Evolutionary conservation across 345 rosid genomes (phyloP), one percentile per base, ranked within the genome.

Genomic region (Arabis hirsuta): DNA sequence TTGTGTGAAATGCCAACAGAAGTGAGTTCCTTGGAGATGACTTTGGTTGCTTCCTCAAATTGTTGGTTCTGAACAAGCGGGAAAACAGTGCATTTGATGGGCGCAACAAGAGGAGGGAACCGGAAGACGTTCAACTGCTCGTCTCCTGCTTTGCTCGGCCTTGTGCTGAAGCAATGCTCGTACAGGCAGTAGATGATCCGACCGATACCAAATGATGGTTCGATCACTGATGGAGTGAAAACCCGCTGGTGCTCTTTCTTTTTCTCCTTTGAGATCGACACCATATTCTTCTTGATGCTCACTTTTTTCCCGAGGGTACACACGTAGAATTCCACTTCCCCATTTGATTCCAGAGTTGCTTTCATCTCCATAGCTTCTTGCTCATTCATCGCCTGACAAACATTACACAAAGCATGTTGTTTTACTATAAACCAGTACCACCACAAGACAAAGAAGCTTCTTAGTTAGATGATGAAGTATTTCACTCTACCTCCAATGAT

Each of bases 181-280:
- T 66, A 95, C 24, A 95, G 88, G 74, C 99, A 95, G 32, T 89
- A 91, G 65, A 95, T 88, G 53, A 95, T 95, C 46, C 99, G 84
- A 14, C 99, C 99, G 74, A 95, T 88, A 55, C 97, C 96, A 48
- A 95, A 95, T 0, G 97, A 95, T 41, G 99, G 99, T 53, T 89
- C 99, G 54, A 95, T 88, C 60, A 95, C 97, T 13, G 93, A 95
- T 2, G 99, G 97, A 2, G 90, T 91, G 80, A 91, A 94, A 65
- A 85, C 89, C 65, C 99, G 78, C 72, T 91, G 96, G 73, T 91
- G 86, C 81, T 87, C 99, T 68, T 86, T 88, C 86, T 79, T 91
- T 75, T 81, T 90, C 86, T 91, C 90, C 87, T 87, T 95, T 26
- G 96, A 87, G 76, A 95, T 95, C n/a, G 86, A 62, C 12, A 95